Percentiles rank a stretch among this genome's conserved stretches.
Evolutionary conservation across 371 early-diverging fungal genomes (phyloP).

Genomic region (Cokeromyces recurvatus): DNA sequence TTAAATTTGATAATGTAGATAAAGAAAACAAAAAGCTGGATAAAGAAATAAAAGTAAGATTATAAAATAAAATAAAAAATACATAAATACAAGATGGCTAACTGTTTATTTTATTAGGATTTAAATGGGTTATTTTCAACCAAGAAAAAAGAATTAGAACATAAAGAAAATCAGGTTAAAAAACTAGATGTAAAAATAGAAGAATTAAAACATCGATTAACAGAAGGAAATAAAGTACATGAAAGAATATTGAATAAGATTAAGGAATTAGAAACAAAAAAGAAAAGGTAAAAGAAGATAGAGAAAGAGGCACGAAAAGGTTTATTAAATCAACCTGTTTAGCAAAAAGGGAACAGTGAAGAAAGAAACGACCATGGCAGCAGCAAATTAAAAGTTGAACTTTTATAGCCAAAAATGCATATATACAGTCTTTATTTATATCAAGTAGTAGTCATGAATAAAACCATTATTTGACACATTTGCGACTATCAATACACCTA

Average conservation of each 20-base stretch:
- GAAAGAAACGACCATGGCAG: neutral
- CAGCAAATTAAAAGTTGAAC: no score
- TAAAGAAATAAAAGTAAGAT: slow-evolving; percentile 2
- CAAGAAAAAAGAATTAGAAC: slow-evolving; percentile 5
- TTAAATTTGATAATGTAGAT: slow-evolving; percentile 2
- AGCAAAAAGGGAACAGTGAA: neutral
- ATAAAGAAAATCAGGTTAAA: neutral
- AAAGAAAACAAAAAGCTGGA: neutral
- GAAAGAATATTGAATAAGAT: slow-evolving; percentile 12
- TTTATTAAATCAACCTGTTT: no score
- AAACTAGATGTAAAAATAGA: neutral
- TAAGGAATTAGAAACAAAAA: slow-evolving; percentile 8
- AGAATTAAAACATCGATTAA: slow-evolving; percentile 2
- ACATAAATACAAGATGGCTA: no score
- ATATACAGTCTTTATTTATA: no score
- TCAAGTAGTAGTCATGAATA: no score
- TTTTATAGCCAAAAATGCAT: no score
- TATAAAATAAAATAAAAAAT: neutral
- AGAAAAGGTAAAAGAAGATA: slow-evolving; percentile 9
- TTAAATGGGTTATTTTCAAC: neutral
- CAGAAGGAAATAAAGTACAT: slow-evolving; percentile 7
- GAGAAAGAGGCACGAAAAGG: no score
- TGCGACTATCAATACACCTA: no score
- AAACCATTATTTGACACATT: no score
- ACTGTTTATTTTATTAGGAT: no score